These are phyloP conservation scores for Hagleromyces aurorensis DNA, from an alignment of 805 yeast species.

Conservation along the genomic window DNA sequence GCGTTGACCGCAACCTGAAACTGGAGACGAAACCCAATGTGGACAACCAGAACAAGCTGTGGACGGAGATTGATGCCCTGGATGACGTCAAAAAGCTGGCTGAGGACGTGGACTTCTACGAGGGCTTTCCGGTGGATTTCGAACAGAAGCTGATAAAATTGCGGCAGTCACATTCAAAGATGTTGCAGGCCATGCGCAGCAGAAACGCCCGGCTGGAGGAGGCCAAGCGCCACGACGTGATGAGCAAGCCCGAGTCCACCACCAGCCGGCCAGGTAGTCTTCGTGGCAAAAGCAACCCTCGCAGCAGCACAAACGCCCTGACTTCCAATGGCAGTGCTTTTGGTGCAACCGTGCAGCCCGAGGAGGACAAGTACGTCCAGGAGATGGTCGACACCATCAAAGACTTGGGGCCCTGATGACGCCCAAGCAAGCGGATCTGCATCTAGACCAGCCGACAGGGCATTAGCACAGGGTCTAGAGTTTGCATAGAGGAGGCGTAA, in stretches of 20 bases:
- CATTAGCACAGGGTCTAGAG: too few species aligned
- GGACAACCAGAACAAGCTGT: slow-evolving; percentile 64
- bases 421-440: too few species aligned
- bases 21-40: slow-evolving; percentile 42
- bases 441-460: too few species aligned
- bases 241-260: slow-evolving; percentile 7
- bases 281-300: not conserved
- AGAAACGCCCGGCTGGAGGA: slow-evolving; percentile 18
- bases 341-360: slow-evolving; percentile 6
- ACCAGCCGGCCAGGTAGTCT: too few species aligned
- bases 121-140: slow-evolving; percentile 35
- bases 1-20: slow-evolving; percentile 24
- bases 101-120: slow-evolving; percentile 36
- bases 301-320: not conserved
- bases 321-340: slow-evolving; percentile 1
- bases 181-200: slow-evolving; percentile 32
- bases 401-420: slow-evolving; percentile 4
- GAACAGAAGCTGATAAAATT: slow-evolving; percentile 38
- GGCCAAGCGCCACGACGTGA: slow-evolving; percentile 8
- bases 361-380: slow-evolving; percentile 16
- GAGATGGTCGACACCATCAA: slow-evolving; percentile 15
- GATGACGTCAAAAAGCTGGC: slow-evolving; percentile 69
- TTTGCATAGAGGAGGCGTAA: not conserved
- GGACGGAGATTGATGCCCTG: slow-evolving; percentile 82
- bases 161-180: slow-evolving; percentile 46